phyloP scores from a whole-genome alignment of 441 rosid species.

The Erodium chrysanthum region DNA sequence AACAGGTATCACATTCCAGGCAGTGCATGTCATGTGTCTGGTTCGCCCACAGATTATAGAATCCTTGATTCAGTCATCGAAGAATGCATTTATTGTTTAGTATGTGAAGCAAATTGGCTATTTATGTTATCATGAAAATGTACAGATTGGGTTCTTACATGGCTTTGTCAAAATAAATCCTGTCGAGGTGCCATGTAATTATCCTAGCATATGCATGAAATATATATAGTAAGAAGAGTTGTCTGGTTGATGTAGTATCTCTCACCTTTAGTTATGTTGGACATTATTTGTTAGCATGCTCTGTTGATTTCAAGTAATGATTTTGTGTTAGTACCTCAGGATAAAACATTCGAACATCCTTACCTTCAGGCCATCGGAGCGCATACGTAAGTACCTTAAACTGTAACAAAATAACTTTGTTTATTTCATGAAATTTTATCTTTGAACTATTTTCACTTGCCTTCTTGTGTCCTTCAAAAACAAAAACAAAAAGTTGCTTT shows the following conservation, averaged over 20 bases:
- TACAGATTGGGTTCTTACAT: not conserved
- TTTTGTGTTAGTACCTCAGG: slow-evolving; percentile 43
- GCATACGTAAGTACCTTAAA: slow-evolving; percentile 58
- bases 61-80: not conserved
- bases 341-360: slow-evolving; percentile 89
- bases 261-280: not conserved
- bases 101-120: not conserved
- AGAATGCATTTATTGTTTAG: not conserved
- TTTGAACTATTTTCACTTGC: no score
- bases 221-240: not conserved
- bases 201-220: not conserved
- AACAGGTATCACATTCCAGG: not conserved
- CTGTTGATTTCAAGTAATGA: slow-evolving; percentile 16
- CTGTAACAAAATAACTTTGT: not conserved
- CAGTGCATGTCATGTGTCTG: not conserved
- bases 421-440: no score
- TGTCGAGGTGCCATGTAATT: not conserved
- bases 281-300: not conserved
- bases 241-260: not conserved
- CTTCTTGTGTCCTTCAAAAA: no score
- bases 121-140: not conserved
- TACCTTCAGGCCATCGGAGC: slow-evolving; percentile 91
- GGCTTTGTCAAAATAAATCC: not conserved
- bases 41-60: not conserved
- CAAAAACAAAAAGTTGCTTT: no score